Conservation (phyloP, 2,329 filamentous ascomycete species). For the Aspergillus uvarum region DNA sequence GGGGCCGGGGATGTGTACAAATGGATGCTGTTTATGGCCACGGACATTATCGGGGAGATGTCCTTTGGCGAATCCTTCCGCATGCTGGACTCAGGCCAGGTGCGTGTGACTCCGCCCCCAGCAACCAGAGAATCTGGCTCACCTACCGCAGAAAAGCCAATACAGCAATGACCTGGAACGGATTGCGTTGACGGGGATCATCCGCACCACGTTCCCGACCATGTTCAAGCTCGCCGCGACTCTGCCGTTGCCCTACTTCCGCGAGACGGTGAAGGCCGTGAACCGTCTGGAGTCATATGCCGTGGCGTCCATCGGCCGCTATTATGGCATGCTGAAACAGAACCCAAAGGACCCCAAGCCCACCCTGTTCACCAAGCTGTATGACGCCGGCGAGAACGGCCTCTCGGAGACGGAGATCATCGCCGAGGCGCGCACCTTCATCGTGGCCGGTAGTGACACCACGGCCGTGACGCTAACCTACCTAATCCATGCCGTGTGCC, state of each 20-base stretch:
- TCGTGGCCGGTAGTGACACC: constrained; percentile 55
- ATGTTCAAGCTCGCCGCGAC: constrained; percentile 20
- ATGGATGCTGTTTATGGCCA: constrained; percentile 57
- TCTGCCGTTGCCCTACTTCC: constrained; percentile 28
- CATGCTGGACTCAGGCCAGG: constrained; percentile 53
- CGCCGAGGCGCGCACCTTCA: constrained; percentile 46
- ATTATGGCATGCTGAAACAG: constrained; percentile 20
- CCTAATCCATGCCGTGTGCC: constrained; percentile 26
- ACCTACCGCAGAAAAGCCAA: constrained; percentile 38
- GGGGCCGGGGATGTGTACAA: constrained; percentile 51
- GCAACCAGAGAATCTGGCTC: background rate
- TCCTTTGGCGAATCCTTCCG: constrained; percentile 58
- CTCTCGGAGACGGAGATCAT: constrained; percentile 38
- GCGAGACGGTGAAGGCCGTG: constrained; percentile 16
- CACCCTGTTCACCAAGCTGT: constrained; percentile 31
- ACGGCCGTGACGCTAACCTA: constrained; percentile 54
- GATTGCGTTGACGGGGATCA: constrained; percentile 15
- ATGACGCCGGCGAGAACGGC: constrained; percentile 24
- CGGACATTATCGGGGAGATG: constrained; percentile 56
- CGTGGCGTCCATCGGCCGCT: constrained; percentile 25
- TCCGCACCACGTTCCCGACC: constrained; percentile 27
- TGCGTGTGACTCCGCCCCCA: constrained; percentile 23
- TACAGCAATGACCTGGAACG: constrained; percentile 43
- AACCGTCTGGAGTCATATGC: constrained; percentile 26
- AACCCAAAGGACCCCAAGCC: constrained; percentile 20